Percentiles rank a stretch among this genome's conserved stretches.
Evolutionary conservation across 2,329 filamentous ascomycete species (phyloP).

Genomic region (Emmonsiellopsis sp.): DNA sequence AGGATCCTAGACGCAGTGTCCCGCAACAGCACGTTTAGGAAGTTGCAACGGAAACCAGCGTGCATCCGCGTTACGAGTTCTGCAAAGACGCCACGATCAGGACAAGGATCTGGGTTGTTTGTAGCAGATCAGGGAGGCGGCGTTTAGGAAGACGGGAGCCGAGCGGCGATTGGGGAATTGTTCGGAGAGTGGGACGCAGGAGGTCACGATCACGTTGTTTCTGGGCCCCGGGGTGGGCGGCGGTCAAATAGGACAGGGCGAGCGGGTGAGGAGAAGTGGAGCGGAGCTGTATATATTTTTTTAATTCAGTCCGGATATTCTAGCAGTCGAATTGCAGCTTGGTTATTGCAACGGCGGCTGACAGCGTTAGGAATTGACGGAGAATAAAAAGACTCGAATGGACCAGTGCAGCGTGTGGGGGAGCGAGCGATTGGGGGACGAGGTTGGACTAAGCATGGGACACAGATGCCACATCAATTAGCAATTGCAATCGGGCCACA

Average conservation of each 20-base stretch:
- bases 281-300: no score
- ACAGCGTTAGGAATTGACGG: no score
- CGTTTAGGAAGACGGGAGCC: neutral
- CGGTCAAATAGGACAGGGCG: neutral
- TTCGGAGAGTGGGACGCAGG: neutral
- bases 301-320: no score
- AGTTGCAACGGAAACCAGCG: neutral
- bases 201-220: conserved; percentile 3
- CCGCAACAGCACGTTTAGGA: neutral
- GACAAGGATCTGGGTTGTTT: neutral
- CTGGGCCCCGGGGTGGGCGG: neutral
- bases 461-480: no score
- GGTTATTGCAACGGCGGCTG: no score
- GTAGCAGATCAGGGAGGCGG: neutral
- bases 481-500: no score
- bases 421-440: no score
- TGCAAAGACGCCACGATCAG: neutral
- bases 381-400: no score
- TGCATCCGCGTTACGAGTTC: neutral
- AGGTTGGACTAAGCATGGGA: no score
- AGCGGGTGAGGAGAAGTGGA: conserved; percentile 5
- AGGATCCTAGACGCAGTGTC: neutral
- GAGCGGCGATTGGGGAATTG: neutral
- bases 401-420: no score
- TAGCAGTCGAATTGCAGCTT: no score